Percentiles rank a stretch among this genome's conserved stretches.
Conservation (phyloP, 2,329 filamentous ascomycete species). For the Didymella glomerata region DNA sequence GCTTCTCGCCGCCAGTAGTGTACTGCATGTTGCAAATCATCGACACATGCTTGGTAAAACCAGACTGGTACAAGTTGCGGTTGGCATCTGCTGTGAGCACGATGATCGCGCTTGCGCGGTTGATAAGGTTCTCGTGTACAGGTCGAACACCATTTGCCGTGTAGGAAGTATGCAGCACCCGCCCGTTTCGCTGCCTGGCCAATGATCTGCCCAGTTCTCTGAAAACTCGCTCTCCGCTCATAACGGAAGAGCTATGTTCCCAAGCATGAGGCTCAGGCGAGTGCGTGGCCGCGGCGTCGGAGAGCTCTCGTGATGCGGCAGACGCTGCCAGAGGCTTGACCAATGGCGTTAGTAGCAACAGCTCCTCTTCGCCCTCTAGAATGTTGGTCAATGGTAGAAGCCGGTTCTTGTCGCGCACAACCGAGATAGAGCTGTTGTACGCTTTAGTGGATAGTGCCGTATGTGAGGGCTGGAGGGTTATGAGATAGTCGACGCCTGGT, state of each 20-base stretch:
- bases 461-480: slow-evolving; percentile 83
- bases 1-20: slow-evolving; percentile 73
- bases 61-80: slow-evolving; percentile 89
- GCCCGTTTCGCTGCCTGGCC: slow-evolving; percentile 84
- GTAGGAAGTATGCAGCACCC: slow-evolving; percentile 92
- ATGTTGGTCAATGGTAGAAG: slow-evolving; percentile 83
- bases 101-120: slow-evolving; percentile 85
- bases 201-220: slow-evolving; percentile 86
- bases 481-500: slow-evolving; percentile 77
- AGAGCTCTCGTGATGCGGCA: slow-evolving; percentile 76
- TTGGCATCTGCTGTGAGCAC: slow-evolving; percentile 94
- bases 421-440: slow-evolving; percentile 91
- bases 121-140: slow-evolving; percentile 92
- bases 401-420: slow-evolving; percentile 88
- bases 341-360: slow-evolving; percentile 87
- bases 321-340: slow-evolving; percentile 94
- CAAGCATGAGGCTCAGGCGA: slow-evolving; percentile 64
- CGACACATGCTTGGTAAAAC: slow-evolving; percentile 94
- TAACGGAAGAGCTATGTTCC: slow-evolving; percentile 70
- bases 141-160: slow-evolving; percentile 91
- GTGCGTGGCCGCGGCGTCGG: slow-evolving; percentile 65
- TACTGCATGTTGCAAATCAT: slow-evolving; percentile 90
- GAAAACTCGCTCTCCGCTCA: slow-evolving; percentile 94
- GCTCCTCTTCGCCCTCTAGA: slow-evolving; percentile 83
- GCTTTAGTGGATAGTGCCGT: slow-evolving; percentile 81